These are phyloP conservation scores for Rubia occidens DNA, from an alignment of 305 asterid genomes.

Conservation along the genomic window DNA sequence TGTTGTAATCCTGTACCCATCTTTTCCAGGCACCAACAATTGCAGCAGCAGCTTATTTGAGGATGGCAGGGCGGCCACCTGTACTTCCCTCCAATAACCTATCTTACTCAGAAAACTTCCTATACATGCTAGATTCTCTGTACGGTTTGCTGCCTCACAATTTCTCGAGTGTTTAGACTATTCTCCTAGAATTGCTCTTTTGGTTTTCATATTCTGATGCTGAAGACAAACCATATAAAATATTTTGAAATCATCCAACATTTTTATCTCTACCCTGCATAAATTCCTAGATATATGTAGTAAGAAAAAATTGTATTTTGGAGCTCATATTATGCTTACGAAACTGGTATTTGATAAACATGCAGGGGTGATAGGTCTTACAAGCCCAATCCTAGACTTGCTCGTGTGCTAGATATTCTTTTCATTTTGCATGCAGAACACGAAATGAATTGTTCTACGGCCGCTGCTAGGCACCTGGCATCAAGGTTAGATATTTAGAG, in stretches of 20 bases:
- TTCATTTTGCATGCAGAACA: slow-evolving; percentile 96
- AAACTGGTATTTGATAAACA: slow-evolving; percentile 20
- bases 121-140: slow-evolving; percentile 96
- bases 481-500: slow-evolving; percentile 54
- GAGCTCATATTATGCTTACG: slow-evolving; percentile 7
- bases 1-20: neutral
- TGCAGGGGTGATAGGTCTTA: slow-evolving; percentile 91
- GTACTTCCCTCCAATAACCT: slow-evolving; percentile 86
- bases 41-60: slow-evolving; percentile 94
- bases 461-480: slow-evolving; percentile 98
- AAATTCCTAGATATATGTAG: neutral
- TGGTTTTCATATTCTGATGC: neutral
- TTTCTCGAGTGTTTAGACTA: neutral
- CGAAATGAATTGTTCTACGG: slow-evolving; percentile 99
- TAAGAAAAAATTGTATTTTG: neutral
- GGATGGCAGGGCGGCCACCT: slow-evolving; percentile 93
- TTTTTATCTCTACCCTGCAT: neutral
- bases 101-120: slow-evolving; percentile 69
- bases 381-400: slow-evolving; percentile 90
- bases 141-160: slow-evolving; percentile 31
- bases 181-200: neutral
- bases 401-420: slow-evolving; percentile 91
- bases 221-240: neutral
- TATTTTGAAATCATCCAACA: neutral
- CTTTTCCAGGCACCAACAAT: slow-evolving; percentile 82